Evolutionary conservation across 2,329 filamentous ascomycete genomes (phyloP).

Genomic region (Chalaropsis ovoidea): DNA sequence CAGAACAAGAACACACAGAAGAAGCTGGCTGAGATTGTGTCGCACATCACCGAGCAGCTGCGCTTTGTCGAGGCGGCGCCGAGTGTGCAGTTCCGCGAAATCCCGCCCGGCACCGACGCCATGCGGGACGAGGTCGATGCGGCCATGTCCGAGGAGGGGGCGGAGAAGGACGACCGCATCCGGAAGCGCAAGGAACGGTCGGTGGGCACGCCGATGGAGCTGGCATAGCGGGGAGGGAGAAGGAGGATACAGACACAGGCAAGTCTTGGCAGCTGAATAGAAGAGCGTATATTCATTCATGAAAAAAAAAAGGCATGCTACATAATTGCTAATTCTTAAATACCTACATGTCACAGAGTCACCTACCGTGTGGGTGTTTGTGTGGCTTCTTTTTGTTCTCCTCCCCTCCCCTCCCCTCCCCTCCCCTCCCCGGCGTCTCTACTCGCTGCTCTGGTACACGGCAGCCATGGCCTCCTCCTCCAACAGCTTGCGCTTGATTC

Average conservation of each 20-base stretch:
- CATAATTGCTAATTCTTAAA: conserved; percentile 3
- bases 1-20: conserved; percentile 72
- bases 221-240: conserved; percentile 23
- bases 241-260: not conserved
- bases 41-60: conserved; percentile 73
- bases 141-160: conserved; percentile 52
- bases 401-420: not conserved
- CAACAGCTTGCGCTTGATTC: conserved; percentile 31
- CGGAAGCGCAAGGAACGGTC: conserved; percentile 48
- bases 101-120: conserved; percentile 64
- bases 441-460: conserved; percentile 20
- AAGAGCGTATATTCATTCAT: not conserved
- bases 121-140: conserved; percentile 61
- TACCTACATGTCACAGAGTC: not conserved
- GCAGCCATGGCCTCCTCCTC: conserved; percentile 25
- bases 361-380: not conserved
- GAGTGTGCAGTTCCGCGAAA: conserved; percentile 71
- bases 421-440: too few species aligned
- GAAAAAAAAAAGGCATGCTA: conserved; percentile 2
- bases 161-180: conserved; percentile 47
- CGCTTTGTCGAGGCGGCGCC: conserved; percentile 76
- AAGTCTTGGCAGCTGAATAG: not conserved
- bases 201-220: conserved; percentile 48
- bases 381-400: not conserved
- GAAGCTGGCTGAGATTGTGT: conserved; percentile 63